Evolutionary conservation across 192 early-diverging fungal species (phyloP), one percentile per base, ranked within the genome.

Genomic region (Diversispora eburnea): DNA sequence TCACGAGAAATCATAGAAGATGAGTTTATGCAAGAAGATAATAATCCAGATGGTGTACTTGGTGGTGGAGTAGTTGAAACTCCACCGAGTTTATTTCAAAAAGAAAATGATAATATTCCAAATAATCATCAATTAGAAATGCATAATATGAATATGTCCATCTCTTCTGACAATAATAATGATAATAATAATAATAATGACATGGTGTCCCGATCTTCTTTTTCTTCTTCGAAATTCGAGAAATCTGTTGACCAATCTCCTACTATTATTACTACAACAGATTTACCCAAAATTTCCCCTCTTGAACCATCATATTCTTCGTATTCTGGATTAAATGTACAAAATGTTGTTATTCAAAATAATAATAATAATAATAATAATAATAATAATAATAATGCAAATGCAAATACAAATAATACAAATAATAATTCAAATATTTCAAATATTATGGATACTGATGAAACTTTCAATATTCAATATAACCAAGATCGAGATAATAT

Each of bases 61-160:
- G 58, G 58, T 22, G 48, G 49, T 49, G 66, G 66, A 51, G 45
- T 67, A 67, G 48, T 67, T 67, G 46, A 67, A 33, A 67, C 69
- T 43, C 69, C 69, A 22, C 69, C 41, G 56, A 71, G 22, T 25
- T 55, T 33, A 39, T 43, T 41, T 55, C 10, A 19, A 15, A 39
- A 39, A 25, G 69, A 59, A 12, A 19, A n/a, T 58, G 54, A 45
- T 43, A 7, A 33, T 33, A 33, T 58, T 8, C 25, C 46, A 12
- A 67, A 58, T 12, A 67, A 58, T 12, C 57, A 59, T 71, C 39
- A 58, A 41, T 19, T 45, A 57, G 55, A 71, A 71, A 58, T 71
- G 56, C 43, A 15, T 71, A 19, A 71, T 58, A 58, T 71, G 56
- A n/a, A 15, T 71, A 19, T 56, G 17, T 47, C 42, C 42, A 71